Conservation (phyloP, 371 early-diverging fungal species). For the Smittium culicis region DNA sequence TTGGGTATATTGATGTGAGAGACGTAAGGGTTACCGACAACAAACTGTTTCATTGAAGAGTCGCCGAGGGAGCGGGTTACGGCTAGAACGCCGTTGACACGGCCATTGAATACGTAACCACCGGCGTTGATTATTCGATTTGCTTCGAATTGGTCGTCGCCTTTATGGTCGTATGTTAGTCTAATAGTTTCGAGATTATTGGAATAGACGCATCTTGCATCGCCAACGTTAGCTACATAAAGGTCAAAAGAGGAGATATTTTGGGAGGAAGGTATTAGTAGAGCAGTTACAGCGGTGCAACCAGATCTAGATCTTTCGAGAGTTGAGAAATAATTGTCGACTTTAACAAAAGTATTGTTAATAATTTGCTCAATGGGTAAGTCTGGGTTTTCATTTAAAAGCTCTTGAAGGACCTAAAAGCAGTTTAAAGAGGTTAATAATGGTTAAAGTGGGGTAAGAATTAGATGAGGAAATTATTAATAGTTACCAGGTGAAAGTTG, state of each 20-base stretch:
- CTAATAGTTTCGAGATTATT: slow-evolving; percentile 73
- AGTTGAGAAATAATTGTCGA: slow-evolving; percentile 62
- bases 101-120: slow-evolving; percentile 90
- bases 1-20: slow-evolving; percentile 64
- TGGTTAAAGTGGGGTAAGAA: not conserved
- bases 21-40: slow-evolving; percentile 88
- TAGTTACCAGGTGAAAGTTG: slow-evolving; percentile 61
- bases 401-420: slow-evolving; percentile 41
- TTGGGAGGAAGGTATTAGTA: slow-evolving; percentile 40
- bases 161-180: slow-evolving; percentile 95
- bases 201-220: slow-evolving; percentile 83
- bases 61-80: slow-evolving; percentile 96
- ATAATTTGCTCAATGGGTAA: slow-evolving; percentile 62
- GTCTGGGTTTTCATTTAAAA: slow-evolving; percentile 35
- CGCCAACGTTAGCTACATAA: slow-evolving; percentile 92
- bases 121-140: slow-evolving; percentile 80
- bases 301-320: slow-evolving; percentile 56
- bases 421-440: not conserved
- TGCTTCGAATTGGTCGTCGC: slow-evolving; percentile 74
- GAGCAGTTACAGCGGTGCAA: slow-evolving; percentile 82
- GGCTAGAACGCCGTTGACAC: slow-evolving; percentile 96
- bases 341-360: slow-evolving; percentile 64
- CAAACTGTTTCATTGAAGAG: slow-evolving; percentile 85
- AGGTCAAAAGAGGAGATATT: slow-evolving; percentile 34
- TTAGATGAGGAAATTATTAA: not conserved